A percentile compares a stretch with the other conserved stretches of the same genome.
Conservation (phyloP, 768 basidiomycete genomes). For the Clavulina sp. region DNA sequence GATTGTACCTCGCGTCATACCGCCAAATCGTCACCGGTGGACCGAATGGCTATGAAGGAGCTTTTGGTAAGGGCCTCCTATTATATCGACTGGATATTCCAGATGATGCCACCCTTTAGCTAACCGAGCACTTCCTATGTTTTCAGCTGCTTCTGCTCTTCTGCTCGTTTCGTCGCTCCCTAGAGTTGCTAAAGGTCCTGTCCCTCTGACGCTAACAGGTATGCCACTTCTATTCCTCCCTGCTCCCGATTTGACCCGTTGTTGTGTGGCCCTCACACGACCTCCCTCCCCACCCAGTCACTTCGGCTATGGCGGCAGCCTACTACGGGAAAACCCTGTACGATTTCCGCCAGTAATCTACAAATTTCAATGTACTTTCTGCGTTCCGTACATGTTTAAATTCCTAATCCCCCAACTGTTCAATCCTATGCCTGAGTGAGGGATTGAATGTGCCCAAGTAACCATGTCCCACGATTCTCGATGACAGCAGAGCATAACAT, state of each 20-base stretch:
- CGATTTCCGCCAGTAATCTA: conserved; percentile 5
- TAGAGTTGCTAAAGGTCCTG: conserved; percentile 52
- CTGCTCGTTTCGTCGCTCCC: conserved; percentile 60
- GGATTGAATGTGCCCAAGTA: too few relatives aligned
- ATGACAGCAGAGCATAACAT: too few relatives aligned
- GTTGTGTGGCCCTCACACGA: not conserved
- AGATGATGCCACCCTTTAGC: not conserved
- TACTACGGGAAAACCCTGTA: conserved; percentile 32
- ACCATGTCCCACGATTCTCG: too few relatives aligned
- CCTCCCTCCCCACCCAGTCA: conserved; percentile 16
- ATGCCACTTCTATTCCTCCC: too few relatives aligned
- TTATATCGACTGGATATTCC: too few relatives aligned
- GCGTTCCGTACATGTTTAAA: too few relatives aligned
- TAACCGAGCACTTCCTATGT: not conserved
- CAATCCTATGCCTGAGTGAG: too few relatives aligned
- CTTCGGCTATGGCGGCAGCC: conserved; percentile 38
- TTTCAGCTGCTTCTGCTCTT: conserved; percentile 53
- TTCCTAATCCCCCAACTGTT: too few relatives aligned
- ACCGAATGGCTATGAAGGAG: conserved; percentile 52
- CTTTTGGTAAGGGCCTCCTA: conserved; percentile 36
- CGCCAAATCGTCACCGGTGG: conserved; percentile 57
- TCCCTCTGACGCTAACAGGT: conserved; percentile 41
- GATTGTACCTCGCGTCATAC: conserved; percentile 64
- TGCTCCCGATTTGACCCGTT: too few relatives aligned
- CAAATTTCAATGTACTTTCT: too few relatives aligned